Percentiles rank a stretch among this genome's conserved stretches.
Conservation (phyloP, 805 yeast genomes). For the Candida manassasensis region DNA sequence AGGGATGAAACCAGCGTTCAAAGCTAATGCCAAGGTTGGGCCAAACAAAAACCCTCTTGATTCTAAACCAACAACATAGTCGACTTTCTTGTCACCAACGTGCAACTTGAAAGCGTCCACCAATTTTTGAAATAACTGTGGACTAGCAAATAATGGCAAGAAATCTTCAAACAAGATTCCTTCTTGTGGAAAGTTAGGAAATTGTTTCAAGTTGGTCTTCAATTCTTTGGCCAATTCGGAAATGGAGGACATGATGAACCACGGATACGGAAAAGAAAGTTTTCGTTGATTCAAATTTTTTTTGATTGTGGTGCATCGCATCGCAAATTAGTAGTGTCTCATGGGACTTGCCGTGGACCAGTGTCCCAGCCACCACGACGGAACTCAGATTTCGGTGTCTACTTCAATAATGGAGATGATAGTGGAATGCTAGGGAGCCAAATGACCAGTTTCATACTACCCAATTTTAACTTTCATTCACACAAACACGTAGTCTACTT, state of each 20-base stretch:
- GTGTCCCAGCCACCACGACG: too few relatives aligned
- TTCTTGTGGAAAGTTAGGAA: slow-evolving; percentile 90
- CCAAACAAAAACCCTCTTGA: slow-evolving; percentile 97
- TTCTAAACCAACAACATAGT: slow-evolving; percentile 90
- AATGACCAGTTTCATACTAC: too few relatives aligned
- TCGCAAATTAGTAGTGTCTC: too few relatives aligned
- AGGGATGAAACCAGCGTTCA: slow-evolving; percentile 90
- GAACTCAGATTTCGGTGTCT: too few relatives aligned
- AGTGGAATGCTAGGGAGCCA: too few relatives aligned
- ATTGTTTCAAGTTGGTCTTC: slow-evolving; percentile 48
- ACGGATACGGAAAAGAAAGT: too few relatives aligned
- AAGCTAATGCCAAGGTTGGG: slow-evolving; percentile 86
- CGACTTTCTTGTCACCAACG: slow-evolving; percentile 63
- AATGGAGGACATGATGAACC: slow-evolving; percentile 13
- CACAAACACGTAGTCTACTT: too few relatives aligned
- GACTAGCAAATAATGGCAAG: slow-evolving; percentile 85
- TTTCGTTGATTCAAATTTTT: too few relatives aligned
- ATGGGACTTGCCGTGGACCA: too few relatives aligned
- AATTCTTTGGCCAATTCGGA: slow-evolving; percentile 33
- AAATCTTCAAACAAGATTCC: slow-evolving; percentile 96
- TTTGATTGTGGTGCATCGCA: too few relatives aligned
- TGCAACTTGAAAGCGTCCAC: slow-evolving; percentile 77
- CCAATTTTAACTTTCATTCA: too few relatives aligned
- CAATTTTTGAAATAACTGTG: slow-evolving; percentile 74
- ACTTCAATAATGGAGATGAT: too few relatives aligned